Conservation (phyloP, 805 yeast genomes). For the Myxozyma udenii region DNA sequence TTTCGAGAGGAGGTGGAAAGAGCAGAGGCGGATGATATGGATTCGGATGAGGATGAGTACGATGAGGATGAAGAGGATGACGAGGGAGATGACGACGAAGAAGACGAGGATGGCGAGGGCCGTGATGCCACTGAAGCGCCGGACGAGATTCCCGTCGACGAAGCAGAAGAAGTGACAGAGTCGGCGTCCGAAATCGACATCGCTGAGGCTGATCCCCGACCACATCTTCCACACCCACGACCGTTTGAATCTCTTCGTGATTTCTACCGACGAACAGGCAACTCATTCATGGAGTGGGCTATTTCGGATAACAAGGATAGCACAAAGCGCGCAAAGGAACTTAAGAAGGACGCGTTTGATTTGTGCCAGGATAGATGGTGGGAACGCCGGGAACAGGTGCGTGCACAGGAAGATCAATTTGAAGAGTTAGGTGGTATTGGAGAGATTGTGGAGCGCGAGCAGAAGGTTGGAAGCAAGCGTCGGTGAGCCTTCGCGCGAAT, state of each 20-base stretch:
- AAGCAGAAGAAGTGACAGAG: conserved; percentile 66
- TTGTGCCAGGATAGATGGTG: conserved; percentile 94
- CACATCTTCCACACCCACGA: conserved; percentile 97
- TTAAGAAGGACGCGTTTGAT: conserved; percentile 86
- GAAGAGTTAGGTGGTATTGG: conserved; percentile 92
- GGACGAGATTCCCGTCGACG: conserved; percentile 44
- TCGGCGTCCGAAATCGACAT: conserved; percentile 59
- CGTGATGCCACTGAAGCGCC: conserved; percentile 37
- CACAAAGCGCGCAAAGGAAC: conserved; percentile 82
- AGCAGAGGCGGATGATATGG: conserved; percentile 40
- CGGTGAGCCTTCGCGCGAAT: no score
- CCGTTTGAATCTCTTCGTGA: conserved; percentile 81
- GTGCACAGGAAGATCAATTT: conserved; percentile 79
- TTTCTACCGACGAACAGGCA: conserved; percentile 83
- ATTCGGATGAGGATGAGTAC: conserved; percentile 47
- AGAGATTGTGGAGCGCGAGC: conserved; percentile 74
- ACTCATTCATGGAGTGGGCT: conserved; percentile 86
- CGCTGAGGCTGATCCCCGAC: conserved; percentile 72
- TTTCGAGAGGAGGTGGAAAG: conserved; percentile 49
- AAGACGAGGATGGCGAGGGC: conserved; percentile 41
- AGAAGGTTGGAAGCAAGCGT: conserved; percentile 4
- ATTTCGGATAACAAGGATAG: conserved; percentile 46
- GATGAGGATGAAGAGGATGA: conserved; percentile 76
- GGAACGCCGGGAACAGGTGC: conserved; percentile 94
- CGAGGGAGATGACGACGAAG: conserved; percentile 62